Conservation (phyloP, 73 alveolate genomes). For the Paramecium biaurelia region DNA sequence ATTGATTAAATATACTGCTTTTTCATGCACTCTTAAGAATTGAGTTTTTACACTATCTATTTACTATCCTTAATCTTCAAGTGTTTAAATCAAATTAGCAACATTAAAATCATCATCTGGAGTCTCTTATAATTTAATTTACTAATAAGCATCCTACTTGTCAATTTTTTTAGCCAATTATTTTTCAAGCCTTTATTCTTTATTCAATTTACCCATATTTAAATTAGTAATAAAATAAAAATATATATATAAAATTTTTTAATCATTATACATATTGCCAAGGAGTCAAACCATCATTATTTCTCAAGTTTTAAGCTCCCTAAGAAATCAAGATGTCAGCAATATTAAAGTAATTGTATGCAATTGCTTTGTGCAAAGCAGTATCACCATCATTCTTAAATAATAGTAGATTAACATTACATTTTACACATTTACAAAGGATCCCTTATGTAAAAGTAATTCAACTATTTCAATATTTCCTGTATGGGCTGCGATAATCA, state of each 20-base stretch:
- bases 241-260: neutral
- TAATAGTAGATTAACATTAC: neutral
- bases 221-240: neutral
- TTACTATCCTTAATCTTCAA: neutral
- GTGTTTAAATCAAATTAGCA: conserved; percentile 8
- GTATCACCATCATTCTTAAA: conserved; percentile 23
- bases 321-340: conserved; percentile 1
- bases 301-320: neutral
- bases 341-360: neutral
- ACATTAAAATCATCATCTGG: conserved; percentile 5
- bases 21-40: conserved; percentile 7
- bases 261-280: conserved; percentile 27
- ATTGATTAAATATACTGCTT: neutral
- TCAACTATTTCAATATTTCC: conserved; percentile 23
- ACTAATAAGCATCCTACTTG: neutral
- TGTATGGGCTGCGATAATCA: conserved; percentile 26
- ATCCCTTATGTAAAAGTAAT: conserved; percentile 1
- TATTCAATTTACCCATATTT: conserved; percentile 29
- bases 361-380: conserved; percentile 39
- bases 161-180: neutral
- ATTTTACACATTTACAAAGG: conserved; percentile 6
- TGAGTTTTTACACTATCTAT: conserved; percentile 27
- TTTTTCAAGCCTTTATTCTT: neutral
- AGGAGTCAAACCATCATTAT: conserved; percentile 23
- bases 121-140: neutral